Evolutionary conservation across 2,329 filamentous ascomycete species (phyloP), one percentile per base, ranked within the genome.

Genomic region (Epichloe typhina): DNA sequence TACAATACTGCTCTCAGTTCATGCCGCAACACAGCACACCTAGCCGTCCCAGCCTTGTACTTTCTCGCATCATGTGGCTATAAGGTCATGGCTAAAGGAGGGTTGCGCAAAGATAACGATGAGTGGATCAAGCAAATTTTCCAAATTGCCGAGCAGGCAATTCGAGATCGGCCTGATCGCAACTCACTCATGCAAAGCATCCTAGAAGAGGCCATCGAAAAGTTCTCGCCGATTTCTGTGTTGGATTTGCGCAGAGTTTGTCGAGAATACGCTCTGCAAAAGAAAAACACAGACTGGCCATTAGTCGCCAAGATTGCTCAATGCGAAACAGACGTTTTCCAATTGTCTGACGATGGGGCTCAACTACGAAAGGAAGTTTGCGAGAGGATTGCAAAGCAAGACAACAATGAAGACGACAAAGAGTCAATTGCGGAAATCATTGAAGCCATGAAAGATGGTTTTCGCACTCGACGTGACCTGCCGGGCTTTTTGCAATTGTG

Each of bases 241-340:
- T 61, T 65, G 0, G 69, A 70, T 33, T 61, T 78, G 3, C 69
- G 70, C 9, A 54, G 54, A 1, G 61, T 75, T 15, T 76, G 72
- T 49, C 67, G 61, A 42, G 57, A 65, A 2, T 74, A 73, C 54
- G 73, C 66, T 1, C 53, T 75, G 3, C 54, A 58, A 1, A 50
- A 56, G 8, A 56, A 63, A 4, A 57, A 49, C 5, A 68, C 66
- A 4, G 66, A 74, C 44, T 76, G 75, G 73, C 54, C 53, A 0
- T 57, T 77, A 9, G 56, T 74, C 5, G 69, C 65, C 13, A 62
- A 62, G 13, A 57, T 72, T 26, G 66, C 72, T 1, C 61, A 62
- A 7, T 72, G 74, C 43, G 74, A 77, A 38, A 65, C 72, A 0
- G 74, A 76, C 46, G 65, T 71, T 7, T 74, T 77, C 45, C 66